phyloP scores from a whole-genome alignment of 2,329 filamentous ascomycete species.

The Colletotrichum tamarilloi region DNA sequence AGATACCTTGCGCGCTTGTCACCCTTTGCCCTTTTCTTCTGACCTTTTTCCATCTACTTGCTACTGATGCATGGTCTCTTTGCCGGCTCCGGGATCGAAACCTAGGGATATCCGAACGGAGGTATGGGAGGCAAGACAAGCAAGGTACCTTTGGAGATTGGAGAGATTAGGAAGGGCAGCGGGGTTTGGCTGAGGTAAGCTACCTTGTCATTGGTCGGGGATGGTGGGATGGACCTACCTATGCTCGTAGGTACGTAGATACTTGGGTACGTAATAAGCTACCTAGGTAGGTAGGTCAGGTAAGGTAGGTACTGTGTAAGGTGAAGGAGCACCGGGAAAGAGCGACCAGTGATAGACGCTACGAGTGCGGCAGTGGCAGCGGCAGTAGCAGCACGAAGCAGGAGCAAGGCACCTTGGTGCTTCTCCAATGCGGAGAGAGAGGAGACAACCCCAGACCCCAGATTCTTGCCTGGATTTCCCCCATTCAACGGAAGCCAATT shows the following conservation, averaged over 20 bases:
- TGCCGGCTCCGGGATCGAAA: not conserved
- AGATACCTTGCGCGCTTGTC: not conserved
- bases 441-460: slow-evolving; percentile 46
- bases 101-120: too few relatives aligned
- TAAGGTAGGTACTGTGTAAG: too few relatives aligned
- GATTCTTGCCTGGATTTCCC: slow-evolving; percentile 34
- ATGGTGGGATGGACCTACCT: too few relatives aligned
- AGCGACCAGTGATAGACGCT: not conserved
- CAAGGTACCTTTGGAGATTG: not conserved
- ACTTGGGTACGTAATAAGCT: not conserved
- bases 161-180: not conserved
- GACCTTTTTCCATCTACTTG: not conserved
- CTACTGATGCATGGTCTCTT: not conserved
- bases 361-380: not conserved
- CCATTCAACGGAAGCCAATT: slow-evolving; percentile 40
- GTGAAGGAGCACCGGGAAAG: not conserved
- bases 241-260: not conserved
- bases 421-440: slow-evolving; percentile 56
- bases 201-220: not conserved
- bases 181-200: not conserved
- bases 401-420: slow-evolving; percentile 7
- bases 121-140: too few relatives aligned
- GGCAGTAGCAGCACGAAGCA: not conserved
- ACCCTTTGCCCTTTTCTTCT: not conserved
- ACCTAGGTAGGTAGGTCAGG: too few relatives aligned